Evolutionary conservation across 164 flowering plant species (phyloP).

Genomic region (Sextonia rubra): DNA sequence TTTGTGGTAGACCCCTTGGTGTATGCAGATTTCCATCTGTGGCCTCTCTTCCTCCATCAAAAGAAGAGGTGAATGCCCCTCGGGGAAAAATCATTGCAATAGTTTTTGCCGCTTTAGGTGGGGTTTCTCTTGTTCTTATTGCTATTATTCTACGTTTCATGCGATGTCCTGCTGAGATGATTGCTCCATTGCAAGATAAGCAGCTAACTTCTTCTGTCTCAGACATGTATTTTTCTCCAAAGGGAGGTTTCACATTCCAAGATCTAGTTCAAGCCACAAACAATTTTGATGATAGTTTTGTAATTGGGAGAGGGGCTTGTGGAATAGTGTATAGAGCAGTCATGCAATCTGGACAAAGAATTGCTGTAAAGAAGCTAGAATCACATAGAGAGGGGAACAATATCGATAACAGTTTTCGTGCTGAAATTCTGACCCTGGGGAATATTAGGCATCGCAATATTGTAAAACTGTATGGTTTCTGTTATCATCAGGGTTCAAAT

Average conservation of each 20-base stretch:
- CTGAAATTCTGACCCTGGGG: conserved; percentile 87
- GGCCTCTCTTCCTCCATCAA: conserved; percentile 22
- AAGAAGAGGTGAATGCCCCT: conserved; percentile 20
- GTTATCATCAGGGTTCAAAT: conserved; percentile 80
- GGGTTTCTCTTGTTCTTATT: conserved; percentile 75
- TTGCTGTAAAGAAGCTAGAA: conserved; percentile 80
- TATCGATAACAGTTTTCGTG: conserved; percentile 77
- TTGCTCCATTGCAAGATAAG: conserved; percentile 39
- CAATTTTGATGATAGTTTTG: conserved; percentile 63
- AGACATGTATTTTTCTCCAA: conserved; percentile 76
- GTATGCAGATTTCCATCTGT: conserved; percentile 36
- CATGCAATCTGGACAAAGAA: conserved; percentile 49
- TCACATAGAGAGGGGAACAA: conserved; percentile 81
- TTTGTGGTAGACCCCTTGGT: conserved; percentile 75
- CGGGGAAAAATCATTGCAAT: conserved; percentile 60
- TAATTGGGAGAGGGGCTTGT: conserved; percentile 89
- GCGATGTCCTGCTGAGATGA: conserved; percentile 48
- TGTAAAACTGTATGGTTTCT: conserved; percentile 83
- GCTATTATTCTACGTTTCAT: conserved; percentile 48
- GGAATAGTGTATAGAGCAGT: conserved; percentile 93
- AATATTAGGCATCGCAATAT: conserved; percentile 91
- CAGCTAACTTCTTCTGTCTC: conserved; percentile 38
- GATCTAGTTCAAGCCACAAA: conserved; percentile 79
- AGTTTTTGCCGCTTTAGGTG: conserved; percentile 59
- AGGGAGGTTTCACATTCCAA: conserved; percentile 81